Evolutionary conservation across 441 rosid species (phyloP).

Genomic region (Euphorbia corollata): DNA sequence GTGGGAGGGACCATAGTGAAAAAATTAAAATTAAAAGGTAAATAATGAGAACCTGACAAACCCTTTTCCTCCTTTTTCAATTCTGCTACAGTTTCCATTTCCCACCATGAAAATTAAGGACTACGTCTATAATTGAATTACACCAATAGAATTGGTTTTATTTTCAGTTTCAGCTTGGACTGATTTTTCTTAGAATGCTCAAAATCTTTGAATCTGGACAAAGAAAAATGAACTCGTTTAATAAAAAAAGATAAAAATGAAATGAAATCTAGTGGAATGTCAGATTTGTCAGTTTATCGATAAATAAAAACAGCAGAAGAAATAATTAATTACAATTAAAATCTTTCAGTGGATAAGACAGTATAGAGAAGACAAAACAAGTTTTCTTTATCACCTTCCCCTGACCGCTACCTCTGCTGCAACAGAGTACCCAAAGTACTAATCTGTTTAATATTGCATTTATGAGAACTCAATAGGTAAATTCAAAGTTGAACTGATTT

Average conservation of each 20-base stretch:
- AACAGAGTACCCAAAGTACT: conserved; percentile 11
- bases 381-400: conserved; percentile 12
- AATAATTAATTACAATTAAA: background rate
- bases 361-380: conserved; percentile 24
- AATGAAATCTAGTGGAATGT: conserved; percentile 49
- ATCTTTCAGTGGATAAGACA: conserved; percentile 20
- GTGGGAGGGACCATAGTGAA: too few relatives aligned
- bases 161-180: background rate
- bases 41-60: conserved; percentile 20
- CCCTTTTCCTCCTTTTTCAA: conserved; percentile 4
- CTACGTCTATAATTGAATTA: conserved; percentile 11
- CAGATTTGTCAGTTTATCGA: conserved; percentile 34
- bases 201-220: conserved; percentile 11
- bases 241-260: conserved; percentile 17
- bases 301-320: conserved; percentile 15
- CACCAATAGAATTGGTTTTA: background rate
- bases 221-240: conserved; percentile 3
- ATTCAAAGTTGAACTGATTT: background rate
- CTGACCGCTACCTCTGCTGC: background rate
- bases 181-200: background rate
- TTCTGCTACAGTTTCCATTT: conserved; percentile 7
- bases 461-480: background rate
- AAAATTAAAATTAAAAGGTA: background rate
- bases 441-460: background rate
- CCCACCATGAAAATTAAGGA: conserved; percentile 6